phyloP scores from a whole-genome alignment of 2,329 filamentous ascomycete species.

The Sarocladium brachiariae region DNA sequence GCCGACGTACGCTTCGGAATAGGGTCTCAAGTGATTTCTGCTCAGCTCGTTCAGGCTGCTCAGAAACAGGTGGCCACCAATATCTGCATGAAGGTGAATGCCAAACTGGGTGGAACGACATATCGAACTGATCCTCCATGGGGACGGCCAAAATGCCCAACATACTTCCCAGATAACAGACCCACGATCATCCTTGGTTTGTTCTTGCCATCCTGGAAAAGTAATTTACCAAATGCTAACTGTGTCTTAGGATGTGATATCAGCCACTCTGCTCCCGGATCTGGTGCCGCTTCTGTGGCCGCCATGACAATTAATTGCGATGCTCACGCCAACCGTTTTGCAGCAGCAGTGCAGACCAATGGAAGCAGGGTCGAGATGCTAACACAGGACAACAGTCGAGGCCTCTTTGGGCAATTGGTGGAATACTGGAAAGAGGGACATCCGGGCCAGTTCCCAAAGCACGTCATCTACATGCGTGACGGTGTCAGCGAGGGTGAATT shows the following conservation, averaged over 20 bases:
- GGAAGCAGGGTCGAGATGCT: slow-evolving; percentile 78
- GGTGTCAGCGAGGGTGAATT: slow-evolving; percentile 89
- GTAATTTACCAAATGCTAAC: too few relatives aligned
- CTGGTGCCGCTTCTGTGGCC: slow-evolving; percentile 55
- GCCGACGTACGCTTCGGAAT: slow-evolving; percentile 81
- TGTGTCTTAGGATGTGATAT: slow-evolving; percentile 49
- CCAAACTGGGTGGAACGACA: slow-evolving; percentile 84
- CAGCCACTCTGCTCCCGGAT: slow-evolving; percentile 69
- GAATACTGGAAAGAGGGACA: slow-evolving; percentile 57
- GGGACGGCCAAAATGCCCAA: slow-evolving; percentile 17
- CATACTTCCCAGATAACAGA: slow-evolving; percentile 35
- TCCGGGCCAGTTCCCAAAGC: slow-evolving; percentile 42
- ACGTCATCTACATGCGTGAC: slow-evolving; percentile 88
- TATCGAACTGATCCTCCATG: slow-evolving; percentile 34
- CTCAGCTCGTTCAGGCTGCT: slow-evolving; percentile 59
- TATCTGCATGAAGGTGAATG: slow-evolving; percentile 93
- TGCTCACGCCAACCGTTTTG: slow-evolving; percentile 63
- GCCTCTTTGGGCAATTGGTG: slow-evolving; percentile 59
- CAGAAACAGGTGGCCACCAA: slow-evolving; percentile 86
- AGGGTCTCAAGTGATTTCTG: slow-evolving; percentile 72
- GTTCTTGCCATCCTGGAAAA: too few relatives aligned
- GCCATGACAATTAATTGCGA: slow-evolving; percentile 83
- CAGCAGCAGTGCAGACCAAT: slow-evolving; percentile 75
- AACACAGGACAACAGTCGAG: slow-evolving; percentile 54
- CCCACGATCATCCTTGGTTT: slow-evolving; percentile 79